phyloP scores from a whole-genome alignment of 2,329 filamentous ascomycete genomes.

The Dissoconium aciculare region DNA sequence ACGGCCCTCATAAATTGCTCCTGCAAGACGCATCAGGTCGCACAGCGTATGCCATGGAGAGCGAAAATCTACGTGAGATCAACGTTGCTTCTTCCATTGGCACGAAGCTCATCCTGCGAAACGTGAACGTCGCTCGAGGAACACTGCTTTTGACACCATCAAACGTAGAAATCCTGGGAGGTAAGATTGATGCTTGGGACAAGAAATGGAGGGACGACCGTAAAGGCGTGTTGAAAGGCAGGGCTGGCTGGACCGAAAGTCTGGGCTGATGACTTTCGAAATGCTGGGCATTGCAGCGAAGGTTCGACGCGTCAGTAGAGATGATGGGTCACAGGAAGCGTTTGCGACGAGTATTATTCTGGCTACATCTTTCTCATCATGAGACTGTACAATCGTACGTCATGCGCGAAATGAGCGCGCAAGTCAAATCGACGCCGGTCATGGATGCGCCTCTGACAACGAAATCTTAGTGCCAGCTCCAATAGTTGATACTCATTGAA shows the following conservation, averaged over 20 bases:
- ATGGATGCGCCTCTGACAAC: too few relatives aligned
- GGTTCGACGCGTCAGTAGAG: too few relatives aligned
- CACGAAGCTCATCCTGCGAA: slow-evolving; percentile 59
- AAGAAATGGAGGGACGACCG: slow-evolving; percentile 59
- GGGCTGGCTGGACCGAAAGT: slow-evolving; percentile 15
- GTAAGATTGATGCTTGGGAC: slow-evolving; percentile 71
- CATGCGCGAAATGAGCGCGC: too few relatives aligned
- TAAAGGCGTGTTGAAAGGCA: slow-evolving; percentile 51
- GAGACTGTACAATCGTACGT: too few relatives aligned
- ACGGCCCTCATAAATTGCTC: slow-evolving; percentile 61
- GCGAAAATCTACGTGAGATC: slow-evolving; percentile 50
- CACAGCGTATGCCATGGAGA: slow-evolving; percentile 57
- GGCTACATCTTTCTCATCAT: too few relatives aligned
- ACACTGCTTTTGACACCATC: slow-evolving; percentile 61
- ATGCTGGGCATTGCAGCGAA: slow-evolving; percentile 2
- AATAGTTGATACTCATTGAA: too few relatives aligned
- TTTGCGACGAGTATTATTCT: too few relatives aligned
- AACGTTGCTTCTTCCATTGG: slow-evolving; percentile 59
- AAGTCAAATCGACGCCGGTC: too few relatives aligned
- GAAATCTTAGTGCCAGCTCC: too few relatives aligned
- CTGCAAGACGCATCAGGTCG: slow-evolving; percentile 65
- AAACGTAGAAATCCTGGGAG: slow-evolving; percentile 60
- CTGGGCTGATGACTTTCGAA: slow-evolving; percentile 6
- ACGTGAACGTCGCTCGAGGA: slow-evolving; percentile 56
- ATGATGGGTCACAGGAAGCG: too few relatives aligned